Conservation (phyloP, 2,329 filamentous ascomycete genomes). For the Ploettnerulaceae sp. region DNA sequence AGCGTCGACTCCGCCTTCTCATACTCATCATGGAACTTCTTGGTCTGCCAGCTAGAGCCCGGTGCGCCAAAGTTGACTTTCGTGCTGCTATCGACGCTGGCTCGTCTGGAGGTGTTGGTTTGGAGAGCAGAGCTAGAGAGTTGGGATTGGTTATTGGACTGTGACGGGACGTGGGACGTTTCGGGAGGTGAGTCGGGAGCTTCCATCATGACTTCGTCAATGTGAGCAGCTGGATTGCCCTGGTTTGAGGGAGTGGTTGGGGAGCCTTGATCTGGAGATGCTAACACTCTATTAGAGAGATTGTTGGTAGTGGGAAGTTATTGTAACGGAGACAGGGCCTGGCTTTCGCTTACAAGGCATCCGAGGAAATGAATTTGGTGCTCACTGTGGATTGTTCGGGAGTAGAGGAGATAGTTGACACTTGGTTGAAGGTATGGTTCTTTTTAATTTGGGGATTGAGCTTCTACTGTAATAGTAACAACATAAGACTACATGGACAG, state of each 20-base stretch:
- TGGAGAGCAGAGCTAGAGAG: conserved; percentile 3
- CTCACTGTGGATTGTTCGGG: neutral
- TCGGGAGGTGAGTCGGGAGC: conserved; percentile 29
- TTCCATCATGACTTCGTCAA: conserved; percentile 25
- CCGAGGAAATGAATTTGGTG: conserved; percentile 5
- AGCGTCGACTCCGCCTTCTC: conserved; percentile 44
- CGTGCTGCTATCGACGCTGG: conserved; percentile 6
- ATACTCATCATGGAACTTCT: conserved; percentile 53
- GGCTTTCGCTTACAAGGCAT: conserved; percentile 24
- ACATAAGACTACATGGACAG: too few species aligned
- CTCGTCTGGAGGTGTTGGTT: conserved; percentile 6
- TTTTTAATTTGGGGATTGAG: too few species aligned
- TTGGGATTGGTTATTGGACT: neutral
- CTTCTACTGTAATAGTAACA: too few species aligned
- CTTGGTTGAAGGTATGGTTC: neutral
- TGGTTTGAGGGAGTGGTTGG: neutral
- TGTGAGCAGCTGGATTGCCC: neutral
- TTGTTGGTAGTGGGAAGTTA: neutral
- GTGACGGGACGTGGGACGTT: neutral
- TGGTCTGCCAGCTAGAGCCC: conserved; percentile 49
- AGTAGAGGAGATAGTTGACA: neutral
- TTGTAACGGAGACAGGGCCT: neutral
- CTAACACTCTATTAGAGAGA: neutral
- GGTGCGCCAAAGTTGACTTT: conserved; percentile 37
- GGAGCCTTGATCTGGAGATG: neutral